Percentiles rank a stretch among this genome's conserved stretches.
Evolutionary conservation across 768 basidiomycete species (phyloP).

Genomic region (Clavulina sp.): DNA sequence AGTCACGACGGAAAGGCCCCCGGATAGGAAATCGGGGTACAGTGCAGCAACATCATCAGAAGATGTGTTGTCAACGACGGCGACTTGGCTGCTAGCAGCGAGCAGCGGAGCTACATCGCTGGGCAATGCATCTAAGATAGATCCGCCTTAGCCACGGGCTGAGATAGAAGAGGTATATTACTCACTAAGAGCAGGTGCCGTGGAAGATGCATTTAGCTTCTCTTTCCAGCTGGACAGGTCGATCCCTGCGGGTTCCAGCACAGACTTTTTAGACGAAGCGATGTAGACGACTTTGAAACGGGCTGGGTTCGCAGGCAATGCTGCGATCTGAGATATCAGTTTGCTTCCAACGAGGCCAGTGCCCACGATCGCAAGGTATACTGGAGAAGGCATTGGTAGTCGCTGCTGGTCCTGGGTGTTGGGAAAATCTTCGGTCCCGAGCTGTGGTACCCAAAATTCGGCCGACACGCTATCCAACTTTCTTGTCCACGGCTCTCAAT

Average conservation of each 20-base stretch:
- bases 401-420: too few relatives aligned
- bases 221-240: constrained; percentile 28
- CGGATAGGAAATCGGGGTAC: constrained; percentile 64
- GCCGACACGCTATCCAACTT: too few relatives aligned
- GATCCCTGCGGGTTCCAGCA: constrained; percentile 35
- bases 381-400: not conserved
- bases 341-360: constrained; percentile 86
- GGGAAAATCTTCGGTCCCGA: too few relatives aligned
- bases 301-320: constrained; percentile 37
- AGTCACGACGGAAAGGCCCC: constrained; percentile 76
- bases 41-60: constrained; percentile 60
- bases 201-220: constrained; percentile 31
- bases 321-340: constrained; percentile 63
- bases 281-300: constrained; percentile 52
- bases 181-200: constrained; percentile 24
- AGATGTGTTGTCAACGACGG: constrained; percentile 85
- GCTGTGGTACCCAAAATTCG: too few relatives aligned
- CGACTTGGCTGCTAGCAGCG: constrained; percentile 31
- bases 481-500: too few relatives aligned
- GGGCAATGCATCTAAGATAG: constrained; percentile 16
- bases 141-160: not conserved
- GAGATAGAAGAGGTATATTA: constrained; percentile 9
- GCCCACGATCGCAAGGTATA: constrained; percentile 62
- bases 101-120: constrained; percentile 31
- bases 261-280: constrained; percentile 43